Percentiles rank a stretch among this genome's conserved stretches.
Conservation (phyloP, 177 flowering plant genomes). For the Vitis hybrid region DNA sequence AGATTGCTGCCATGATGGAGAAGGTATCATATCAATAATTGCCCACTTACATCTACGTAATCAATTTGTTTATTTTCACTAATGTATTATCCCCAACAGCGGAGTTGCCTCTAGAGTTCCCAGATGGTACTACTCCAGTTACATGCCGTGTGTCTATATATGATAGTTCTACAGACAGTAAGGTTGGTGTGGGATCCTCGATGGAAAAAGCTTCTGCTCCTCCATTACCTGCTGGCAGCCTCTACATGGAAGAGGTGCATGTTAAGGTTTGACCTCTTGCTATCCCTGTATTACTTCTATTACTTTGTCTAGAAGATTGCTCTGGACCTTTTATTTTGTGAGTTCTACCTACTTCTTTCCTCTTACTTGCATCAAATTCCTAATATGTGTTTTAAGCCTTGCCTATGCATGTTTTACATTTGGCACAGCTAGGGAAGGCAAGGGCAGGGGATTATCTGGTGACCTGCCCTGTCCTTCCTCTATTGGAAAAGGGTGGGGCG, state of each 20-base stretch:
- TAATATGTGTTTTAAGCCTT: neutral
- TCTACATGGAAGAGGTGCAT: constrained; percentile 92
- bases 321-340: neutral
- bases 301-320: neutral
- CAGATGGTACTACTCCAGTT: constrained; percentile 98
- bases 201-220: constrained; percentile 86
- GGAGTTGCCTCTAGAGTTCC: constrained; percentile 92
- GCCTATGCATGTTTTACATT: no score
- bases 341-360: neutral
- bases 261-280: constrained; percentile 56
- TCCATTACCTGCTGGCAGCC: constrained; percentile 74
- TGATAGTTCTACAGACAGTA: constrained; percentile 74
- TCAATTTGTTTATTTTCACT: constrained; percentile 5
- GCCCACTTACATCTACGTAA: neutral
- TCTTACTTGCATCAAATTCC: neutral
- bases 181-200: constrained; percentile 85
- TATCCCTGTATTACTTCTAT: neutral
- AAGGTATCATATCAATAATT: constrained; percentile 44
- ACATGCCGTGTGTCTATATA: constrained; percentile 92
- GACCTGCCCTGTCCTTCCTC: no score
- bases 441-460: no score
- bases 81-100: constrained; percentile 38
- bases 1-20: constrained; percentile 81
- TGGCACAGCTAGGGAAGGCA: no score
- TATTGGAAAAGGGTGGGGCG: no score